A percentile compares a stretch with the other conserved stretches of the same genome.
Conservation (phyloP, 2,329 filamentous ascomycete genomes). For the Aaosphaeria pasadenensis region DNA sequence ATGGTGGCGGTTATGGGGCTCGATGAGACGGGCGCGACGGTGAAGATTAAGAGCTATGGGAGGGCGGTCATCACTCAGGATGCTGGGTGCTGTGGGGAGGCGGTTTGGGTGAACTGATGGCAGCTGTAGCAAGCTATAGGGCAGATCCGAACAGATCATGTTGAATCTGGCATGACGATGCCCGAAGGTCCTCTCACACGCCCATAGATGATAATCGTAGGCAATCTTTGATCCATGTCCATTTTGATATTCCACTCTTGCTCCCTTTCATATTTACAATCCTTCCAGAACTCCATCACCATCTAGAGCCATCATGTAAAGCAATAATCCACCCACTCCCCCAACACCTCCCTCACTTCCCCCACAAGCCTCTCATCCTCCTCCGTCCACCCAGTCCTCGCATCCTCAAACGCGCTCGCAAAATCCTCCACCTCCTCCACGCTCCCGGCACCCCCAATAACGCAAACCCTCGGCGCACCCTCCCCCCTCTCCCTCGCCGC, state of each 20-base stretch:
- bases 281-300: background rate
- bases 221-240: too few relatives aligned
- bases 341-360: background rate
- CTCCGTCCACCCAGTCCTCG: background rate
- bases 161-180: too few relatives aligned
- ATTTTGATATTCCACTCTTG: too few relatives aligned
- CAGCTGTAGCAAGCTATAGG: too few relatives aligned
- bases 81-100: conserved; percentile 5
- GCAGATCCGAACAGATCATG: too few relatives aligned
- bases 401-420: background rate
- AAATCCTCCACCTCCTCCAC: background rate
- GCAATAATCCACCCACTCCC: background rate
- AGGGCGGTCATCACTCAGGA: background rate
- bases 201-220: too few relatives aligned
- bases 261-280: too few relatives aligned
- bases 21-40: conserved; percentile 1
- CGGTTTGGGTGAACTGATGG: conserved; percentile 8
- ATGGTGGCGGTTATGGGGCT: conserved; percentile 16
- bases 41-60: conserved; percentile 1
- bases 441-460: background rate
- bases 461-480: background rate
- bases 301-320: background rate
- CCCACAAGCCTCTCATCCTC: background rate
- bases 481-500: background rate
- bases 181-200: too few relatives aligned